Evolutionary conservation across 768 basidiomycete genomes (phyloP), one percentile per base, ranked within the genome.

Genomic region (Trametes maxima): DNA sequence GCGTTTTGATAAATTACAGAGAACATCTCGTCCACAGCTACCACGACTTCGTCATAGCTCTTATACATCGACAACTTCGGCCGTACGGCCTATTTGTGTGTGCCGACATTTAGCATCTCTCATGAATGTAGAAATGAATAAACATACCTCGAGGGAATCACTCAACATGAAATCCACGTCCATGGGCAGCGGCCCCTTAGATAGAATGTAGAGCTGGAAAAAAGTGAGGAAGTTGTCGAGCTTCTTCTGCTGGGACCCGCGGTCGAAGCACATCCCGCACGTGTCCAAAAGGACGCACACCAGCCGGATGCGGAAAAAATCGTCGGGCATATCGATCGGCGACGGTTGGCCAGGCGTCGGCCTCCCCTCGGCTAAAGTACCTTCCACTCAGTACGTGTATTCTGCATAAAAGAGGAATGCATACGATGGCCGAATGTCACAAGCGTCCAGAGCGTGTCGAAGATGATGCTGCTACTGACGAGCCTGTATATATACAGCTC

Each of bases 401-500:
- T 5, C 42, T 8, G 28, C 16, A 13, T 22, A 24, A 2, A 14
- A 17, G 28, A 39, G n/a, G 33, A 44, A 45, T 58, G 52, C 3
- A 50, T 65, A 98, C 95, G 86, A 78, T 98, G 95, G 8, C 95
- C 97, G 67, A 97, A 98, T 0, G 94, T 97, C 22, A 95, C 88
- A 42, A 99, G 74, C 6, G 90, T 90, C 97, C 97, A 99, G 2
- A 99, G 75, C 0, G 88, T 90, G 72, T 98, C 96, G 63, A 98
- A 97, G 46, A 98, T 82, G 68, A 98, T 86, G 14, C 87, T 79
- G 6, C 95, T 96, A 67, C 90, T 90, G 68, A 98, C 76, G 19
- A 98, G 79, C 22, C 97, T 86, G 73, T 97, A 98, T 73, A 96
- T 98, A 75, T 98, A 99, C 44, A 99, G 78, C 75, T 99, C 97